Evolutionary conservation across 2,329 filamentous ascomycete genomes (phyloP).

Genomic region (Dothideomycetes sp.): DNA sequence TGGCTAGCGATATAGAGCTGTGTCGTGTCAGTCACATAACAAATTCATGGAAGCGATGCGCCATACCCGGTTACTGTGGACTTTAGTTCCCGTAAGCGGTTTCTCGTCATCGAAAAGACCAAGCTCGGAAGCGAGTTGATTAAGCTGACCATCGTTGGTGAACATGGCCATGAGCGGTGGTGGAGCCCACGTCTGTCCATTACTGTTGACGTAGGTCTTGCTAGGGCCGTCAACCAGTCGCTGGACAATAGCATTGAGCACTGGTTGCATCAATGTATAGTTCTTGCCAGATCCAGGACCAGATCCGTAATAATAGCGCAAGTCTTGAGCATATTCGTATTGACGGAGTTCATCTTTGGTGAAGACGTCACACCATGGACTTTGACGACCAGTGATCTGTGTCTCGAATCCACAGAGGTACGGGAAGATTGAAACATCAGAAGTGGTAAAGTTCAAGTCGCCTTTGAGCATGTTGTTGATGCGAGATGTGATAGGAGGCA

Average conservation of each 20-base stretch:
- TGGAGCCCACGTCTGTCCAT: constrained; percentile 40
- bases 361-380: constrained; percentile 53
- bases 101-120: constrained; percentile 53
- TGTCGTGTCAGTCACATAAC: background rate
- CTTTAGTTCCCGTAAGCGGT: constrained; percentile 39
- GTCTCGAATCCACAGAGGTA: constrained; percentile 62
- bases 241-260: constrained; percentile 45
- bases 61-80: constrained; percentile 30
- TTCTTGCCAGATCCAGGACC: constrained; percentile 44
- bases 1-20: constrained; percentile 48
- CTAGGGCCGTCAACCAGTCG: constrained; percentile 46
- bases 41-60: background rate
- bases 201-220: constrained; percentile 37
- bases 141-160: constrained; percentile 58
- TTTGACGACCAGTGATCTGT: constrained; percentile 51
- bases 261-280: constrained; percentile 52
- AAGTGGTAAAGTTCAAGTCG: constrained; percentile 37
- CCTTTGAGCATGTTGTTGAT: constrained; percentile 47
- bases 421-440: constrained; percentile 50
- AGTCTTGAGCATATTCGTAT: constrained; percentile 58
- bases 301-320: constrained; percentile 47
- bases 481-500: constrained; percentile 45
- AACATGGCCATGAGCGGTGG: constrained; percentile 54
- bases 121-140: constrained; percentile 49
- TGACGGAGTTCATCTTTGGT: constrained; percentile 49